phyloP scores from a whole-genome alignment of 441 rosid species.

The Erodium moschatum region DNA sequence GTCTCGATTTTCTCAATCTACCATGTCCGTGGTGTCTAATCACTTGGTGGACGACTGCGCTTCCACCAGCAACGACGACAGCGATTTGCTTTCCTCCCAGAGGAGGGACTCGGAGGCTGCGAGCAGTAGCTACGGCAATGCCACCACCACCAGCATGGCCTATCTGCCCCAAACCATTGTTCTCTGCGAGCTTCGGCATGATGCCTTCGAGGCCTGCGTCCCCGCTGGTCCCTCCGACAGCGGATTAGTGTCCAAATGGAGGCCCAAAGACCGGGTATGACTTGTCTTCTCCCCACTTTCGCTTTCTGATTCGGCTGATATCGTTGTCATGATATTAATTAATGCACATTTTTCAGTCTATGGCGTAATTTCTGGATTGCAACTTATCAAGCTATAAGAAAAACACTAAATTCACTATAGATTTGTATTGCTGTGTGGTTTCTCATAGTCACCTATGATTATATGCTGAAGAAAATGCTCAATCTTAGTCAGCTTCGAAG shows the following conservation, averaged over 20 bases:
- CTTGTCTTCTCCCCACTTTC: not conserved
- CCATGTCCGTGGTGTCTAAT: constrained; percentile 50
- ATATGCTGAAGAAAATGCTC: no score
- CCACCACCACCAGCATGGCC: constrained; percentile 57
- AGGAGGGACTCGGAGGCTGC: constrained; percentile 68
- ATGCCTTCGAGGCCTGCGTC: constrained; percentile 62
- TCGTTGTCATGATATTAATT: not conserved
- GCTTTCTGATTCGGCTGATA: not conserved
- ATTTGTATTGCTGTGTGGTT: no score
- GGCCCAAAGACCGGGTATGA: constrained; percentile 87
- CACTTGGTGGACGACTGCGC: constrained; percentile 48
- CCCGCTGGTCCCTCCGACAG: constrained; percentile 67
- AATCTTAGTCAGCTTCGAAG: no score
- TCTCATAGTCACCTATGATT: no score
- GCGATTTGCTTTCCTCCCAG: constrained; percentile 36
- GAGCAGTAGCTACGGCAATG: constrained; percentile 54
- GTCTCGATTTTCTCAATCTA: constrained; percentile 73
- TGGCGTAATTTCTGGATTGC: no score
- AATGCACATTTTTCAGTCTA: not conserved
- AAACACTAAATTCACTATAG: no score
- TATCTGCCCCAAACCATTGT: constrained; percentile 83
- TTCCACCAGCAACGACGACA: constrained; percentile 37
- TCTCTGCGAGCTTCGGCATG: constrained; percentile 82
- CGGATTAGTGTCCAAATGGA: constrained; percentile 74
- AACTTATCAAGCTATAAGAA: no score